Evolutionary conservation across 2,329 filamentous ascomycete genomes (phyloP).

Genomic region (Dothistroma pini): DNA sequence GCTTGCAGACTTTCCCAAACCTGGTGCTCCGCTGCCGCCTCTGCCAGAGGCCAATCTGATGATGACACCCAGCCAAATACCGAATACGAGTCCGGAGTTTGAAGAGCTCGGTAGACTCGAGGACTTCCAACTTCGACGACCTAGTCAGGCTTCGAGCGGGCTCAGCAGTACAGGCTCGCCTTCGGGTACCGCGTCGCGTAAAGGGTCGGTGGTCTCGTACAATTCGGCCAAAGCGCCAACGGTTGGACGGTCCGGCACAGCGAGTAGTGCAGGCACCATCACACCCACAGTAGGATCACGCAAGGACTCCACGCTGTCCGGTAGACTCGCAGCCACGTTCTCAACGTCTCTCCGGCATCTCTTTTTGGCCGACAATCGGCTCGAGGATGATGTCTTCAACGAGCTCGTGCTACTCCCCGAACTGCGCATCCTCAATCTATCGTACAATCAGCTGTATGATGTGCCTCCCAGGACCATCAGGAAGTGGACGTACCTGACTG

Average conservation of each 20-base stretch:
- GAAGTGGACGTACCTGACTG: conserved; percentile 83
- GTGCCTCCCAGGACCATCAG: conserved; percentile 84
- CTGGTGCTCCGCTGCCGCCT: conserved; percentile 57
- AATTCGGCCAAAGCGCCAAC: conserved; percentile 59
- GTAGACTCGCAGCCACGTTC: conserved; percentile 79
- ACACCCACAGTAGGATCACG: conserved; percentile 59
- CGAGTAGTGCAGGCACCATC: conserved; percentile 54
- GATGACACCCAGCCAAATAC: conserved; percentile 40
- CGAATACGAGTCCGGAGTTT: conserved; percentile 58
- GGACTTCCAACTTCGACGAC: conserved; percentile 63
- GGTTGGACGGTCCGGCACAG: conserved; percentile 68
- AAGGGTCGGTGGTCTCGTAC: conserved; percentile 79
- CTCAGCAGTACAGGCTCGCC: conserved; percentile 56
- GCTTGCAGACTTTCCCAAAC: conserved; percentile 84
- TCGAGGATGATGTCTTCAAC: conserved; percentile 94
- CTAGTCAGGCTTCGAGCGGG: conserved; percentile 75
- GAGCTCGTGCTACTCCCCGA: conserved; percentile 80
- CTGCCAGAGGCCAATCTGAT: conserved; percentile 37
- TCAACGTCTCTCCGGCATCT: conserved; percentile 78
- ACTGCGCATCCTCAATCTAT: conserved; percentile 83
- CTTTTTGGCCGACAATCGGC: conserved; percentile 86
- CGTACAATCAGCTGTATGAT: conserved; percentile 91
- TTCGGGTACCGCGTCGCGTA: conserved; percentile 49
- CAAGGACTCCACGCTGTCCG: conserved; percentile 87
- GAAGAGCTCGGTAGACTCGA: conserved; percentile 71